Conservation (phyloP, 257 asterid genomes). For the Solanum stenotomum region DNA sequence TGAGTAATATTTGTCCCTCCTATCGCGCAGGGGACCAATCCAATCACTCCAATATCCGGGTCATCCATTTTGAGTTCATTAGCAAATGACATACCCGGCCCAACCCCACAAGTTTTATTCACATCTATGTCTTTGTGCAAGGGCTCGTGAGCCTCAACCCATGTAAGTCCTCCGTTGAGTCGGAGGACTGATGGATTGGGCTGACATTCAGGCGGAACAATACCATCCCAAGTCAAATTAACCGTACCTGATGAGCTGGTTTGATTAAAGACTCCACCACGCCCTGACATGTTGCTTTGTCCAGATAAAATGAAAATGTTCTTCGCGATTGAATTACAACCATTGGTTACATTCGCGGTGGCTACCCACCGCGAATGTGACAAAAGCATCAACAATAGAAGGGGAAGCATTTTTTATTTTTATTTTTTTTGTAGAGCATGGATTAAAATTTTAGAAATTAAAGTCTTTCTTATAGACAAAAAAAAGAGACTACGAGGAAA, state of each 20-base stretch:
- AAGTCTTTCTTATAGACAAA: not conserved
- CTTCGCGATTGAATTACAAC: not conserved
- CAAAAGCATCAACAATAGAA: not conserved
- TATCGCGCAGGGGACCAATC: slow-evolving; percentile 35
- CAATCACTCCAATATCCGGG: slow-evolving; percentile 6
- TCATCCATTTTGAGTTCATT: slow-evolving; percentile 1
- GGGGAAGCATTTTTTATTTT: not conserved
- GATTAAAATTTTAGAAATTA: not conserved
- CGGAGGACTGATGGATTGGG: slow-evolving; percentile 12
- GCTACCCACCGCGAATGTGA: not conserved
- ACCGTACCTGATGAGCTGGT: not conserved
- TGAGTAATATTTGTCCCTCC: slow-evolving; percentile 28
- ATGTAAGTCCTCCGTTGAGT: not conserved
- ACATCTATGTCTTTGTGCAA: slow-evolving; percentile 28
- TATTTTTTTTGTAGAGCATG: not conserved
- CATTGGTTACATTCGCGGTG: not conserved
- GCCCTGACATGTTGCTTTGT: slow-evolving; percentile 17
- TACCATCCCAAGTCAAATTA: not conserved
- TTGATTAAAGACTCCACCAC: slow-evolving; percentile 2
- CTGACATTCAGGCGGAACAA: not conserved
- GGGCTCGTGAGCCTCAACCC: slow-evolving; percentile 28
- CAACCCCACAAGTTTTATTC: slow-evolving; percentile 13
- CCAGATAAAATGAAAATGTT: slow-evolving; percentile 7
- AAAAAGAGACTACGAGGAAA: not conserved
- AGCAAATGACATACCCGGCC: slow-evolving; percentile 36